A percentile compares a stretch with the other conserved stretches of the same genome.
phyloP scores from a whole-genome alignment of 75 land plant genomes.

The Pinus taeda region DNA sequence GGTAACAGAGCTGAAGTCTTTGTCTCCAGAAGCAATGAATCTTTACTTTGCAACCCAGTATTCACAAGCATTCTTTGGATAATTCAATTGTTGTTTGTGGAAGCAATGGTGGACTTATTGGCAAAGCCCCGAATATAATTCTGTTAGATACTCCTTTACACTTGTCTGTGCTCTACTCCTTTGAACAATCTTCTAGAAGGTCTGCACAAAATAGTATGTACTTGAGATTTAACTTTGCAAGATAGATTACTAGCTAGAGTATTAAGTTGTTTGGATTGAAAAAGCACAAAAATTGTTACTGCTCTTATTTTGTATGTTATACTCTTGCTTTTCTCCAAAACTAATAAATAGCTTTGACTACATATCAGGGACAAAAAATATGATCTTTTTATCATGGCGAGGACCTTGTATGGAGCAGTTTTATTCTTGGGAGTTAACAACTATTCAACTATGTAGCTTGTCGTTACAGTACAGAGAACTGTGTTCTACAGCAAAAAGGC shows the following conservation, averaged over 20 bases:
- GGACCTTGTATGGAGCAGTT: constrained; percentile 75
- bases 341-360: constrained; percentile 1
- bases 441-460: constrained; percentile 80
- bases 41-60: constrained; percentile 53
- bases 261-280: too few relatives aligned
- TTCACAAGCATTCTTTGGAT: constrained; percentile 45
- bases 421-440: constrained; percentile 88
- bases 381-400: constrained; percentile 48
- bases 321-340: not conserved
- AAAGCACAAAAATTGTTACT: too few relatives aligned
- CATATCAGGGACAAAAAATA: constrained; percentile 13
- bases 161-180: constrained; percentile 49
- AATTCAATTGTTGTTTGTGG: constrained; percentile 73
- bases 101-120: constrained; percentile 81
- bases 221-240: not conserved
- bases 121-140: constrained; percentile 84
- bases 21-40: constrained; percentile 55
- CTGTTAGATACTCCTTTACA: constrained; percentile 63
- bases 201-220: constrained; percentile 51
- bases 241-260: not conserved
- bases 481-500: constrained; percentile 80
- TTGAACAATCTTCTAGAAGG: constrained; percentile 69
- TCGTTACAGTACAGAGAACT: constrained; percentile 67
- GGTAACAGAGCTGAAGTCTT: constrained; percentile 49
- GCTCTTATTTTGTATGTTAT: not conserved